phyloP scores from a whole-genome alignment of 495 filamentous ascomycete species.

The Chaetomium tenue region DNA sequence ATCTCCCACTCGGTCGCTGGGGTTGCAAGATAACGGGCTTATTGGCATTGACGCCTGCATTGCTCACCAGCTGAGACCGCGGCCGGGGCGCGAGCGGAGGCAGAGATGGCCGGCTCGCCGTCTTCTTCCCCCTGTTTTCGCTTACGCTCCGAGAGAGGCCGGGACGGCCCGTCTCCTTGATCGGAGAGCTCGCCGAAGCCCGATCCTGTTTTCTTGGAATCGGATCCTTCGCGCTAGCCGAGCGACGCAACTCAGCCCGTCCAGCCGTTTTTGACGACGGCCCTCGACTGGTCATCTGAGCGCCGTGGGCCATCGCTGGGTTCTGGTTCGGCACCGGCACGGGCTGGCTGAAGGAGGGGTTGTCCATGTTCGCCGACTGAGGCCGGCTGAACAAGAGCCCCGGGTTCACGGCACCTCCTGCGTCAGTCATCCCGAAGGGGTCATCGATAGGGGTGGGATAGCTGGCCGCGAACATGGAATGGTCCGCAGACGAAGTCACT shows the following conservation, averaged over 20 bases:
- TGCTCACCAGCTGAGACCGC: constrained; percentile 27
- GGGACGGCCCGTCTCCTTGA: constrained; percentile 50
- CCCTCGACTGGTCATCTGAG: constrained; percentile 20
- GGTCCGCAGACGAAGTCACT: constrained; percentile 39
- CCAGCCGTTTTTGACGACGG: constrained; percentile 31
- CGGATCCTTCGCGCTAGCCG: constrained; percentile 44
- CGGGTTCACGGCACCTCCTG: constrained; percentile 43
- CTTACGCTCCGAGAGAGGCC: constrained; percentile 62
- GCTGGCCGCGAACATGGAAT: constrained; percentile 40
- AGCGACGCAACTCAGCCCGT: constrained; percentile 42
- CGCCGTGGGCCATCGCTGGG: constrained; percentile 26
- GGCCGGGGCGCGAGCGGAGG: constrained; percentile 39
- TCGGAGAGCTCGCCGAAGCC: constrained; percentile 54
- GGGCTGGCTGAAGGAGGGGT: constrained; percentile 35
- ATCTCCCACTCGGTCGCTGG: constrained; percentile 43
- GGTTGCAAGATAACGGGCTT: constrained; percentile 40
- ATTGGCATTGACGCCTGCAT: constrained; percentile 27
- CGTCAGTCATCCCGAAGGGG: constrained; percentile 40
- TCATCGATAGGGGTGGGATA: constrained; percentile 44
- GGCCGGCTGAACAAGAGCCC: constrained; percentile 50
- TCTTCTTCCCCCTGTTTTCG: constrained; percentile 47
- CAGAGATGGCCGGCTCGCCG: constrained; percentile 32
- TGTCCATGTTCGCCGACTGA: constrained; percentile 44
- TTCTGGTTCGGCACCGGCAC: constrained; percentile 35
- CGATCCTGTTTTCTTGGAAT: constrained; percentile 41